Base-by-base conservation (phyloP, 495 filamentous ascomycete genomes). In the Tirmania nivea region DNA sequence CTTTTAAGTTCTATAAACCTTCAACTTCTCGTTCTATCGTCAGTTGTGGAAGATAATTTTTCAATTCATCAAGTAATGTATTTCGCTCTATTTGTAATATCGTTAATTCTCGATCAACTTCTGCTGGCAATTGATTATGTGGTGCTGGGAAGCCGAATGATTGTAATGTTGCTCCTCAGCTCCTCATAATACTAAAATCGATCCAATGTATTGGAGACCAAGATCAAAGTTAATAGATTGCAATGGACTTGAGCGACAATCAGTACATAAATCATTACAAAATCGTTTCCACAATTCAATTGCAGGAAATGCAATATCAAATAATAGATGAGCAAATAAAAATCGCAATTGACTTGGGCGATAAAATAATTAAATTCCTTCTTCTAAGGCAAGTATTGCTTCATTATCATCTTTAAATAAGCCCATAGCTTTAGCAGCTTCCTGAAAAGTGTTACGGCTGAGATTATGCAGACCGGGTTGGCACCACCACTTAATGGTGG, bases 381-480 rank as follows among this genome's bases (percentile, higher is more conserved):
- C 58, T 36, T 50, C 25, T 16, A 60, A 31, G 0, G 35, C 25
- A 19, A 35, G 12, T 19, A 53, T 11, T 1, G 21, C 50, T 12
- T 58, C 42, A 12, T 35, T 47, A 8, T 34, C 12, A 34, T 55
- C 52, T 2, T 55, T 42, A 51, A 60, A 60, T 4, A 60, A 11
- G 5, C 58, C 56, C 10, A 55, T 19, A 8, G 10, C 50, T 35
- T 10, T 10, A 34, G 58, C 56, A 42, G 52, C 58, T 34, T 55
- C 31, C 10, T 58, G 52, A 49, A 53, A 60, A n/a, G n/a, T n/a
- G n/a, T n/a, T n/a, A n/a, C n/a, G n/a, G n/a, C n/a, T n/a, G n/a
- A n/a, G n/a, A n/a, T n/a, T n/a, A n/a, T n/a, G n/a, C n/a, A n/a
- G n/a, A n/a, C n/a, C n/a, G n/a, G n/a, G n/a, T n/a, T n/a, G n/a